Evolutionary conservation across 306 rosid genomes (phyloP).

Genomic region (Ochetophila trinervis): DNA sequence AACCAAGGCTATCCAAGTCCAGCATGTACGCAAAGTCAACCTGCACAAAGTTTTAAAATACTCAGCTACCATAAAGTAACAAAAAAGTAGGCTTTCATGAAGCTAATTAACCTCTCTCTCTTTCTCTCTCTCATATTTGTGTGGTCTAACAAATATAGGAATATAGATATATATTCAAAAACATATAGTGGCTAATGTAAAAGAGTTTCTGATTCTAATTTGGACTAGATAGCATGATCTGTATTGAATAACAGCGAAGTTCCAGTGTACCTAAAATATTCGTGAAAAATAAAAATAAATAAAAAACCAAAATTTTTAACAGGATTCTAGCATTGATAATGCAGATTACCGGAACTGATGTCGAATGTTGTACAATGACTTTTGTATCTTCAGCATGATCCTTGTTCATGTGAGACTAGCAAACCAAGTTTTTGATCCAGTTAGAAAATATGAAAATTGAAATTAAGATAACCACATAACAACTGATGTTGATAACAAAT

Average conservation of each 20-base stretch:
- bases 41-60: constrained; percentile 45
- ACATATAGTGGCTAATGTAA: not conserved
- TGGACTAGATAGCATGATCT: not conserved
- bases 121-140: not conserved
- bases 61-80: constrained; percentile 15
- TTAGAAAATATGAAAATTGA: constrained; percentile 7
- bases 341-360: constrained; percentile 66
- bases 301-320: constrained; percentile 8
- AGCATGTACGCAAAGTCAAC: constrained; percentile 81
- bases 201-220: no score
- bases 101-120: not conserved
- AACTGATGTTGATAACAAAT: constrained; percentile 14
- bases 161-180: not conserved
- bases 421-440: constrained; percentile 18
- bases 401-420: constrained; percentile 93
- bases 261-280: constrained; percentile 13
- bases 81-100: constrained; percentile 12
- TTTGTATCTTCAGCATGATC: constrained; percentile 94
- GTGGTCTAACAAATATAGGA: not conserved
- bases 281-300: not conserved
- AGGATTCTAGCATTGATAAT: constrained; percentile 13
- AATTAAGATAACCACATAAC: constrained; percentile 19
- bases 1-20: constrained; percentile 94
- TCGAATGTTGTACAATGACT: constrained; percentile 79
- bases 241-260: not conserved